These are phyloP conservation scores for Eucalyptus cladocalyx DNA, from an alignment of 345 rosid genomes.

Conservation along the genomic window DNA sequence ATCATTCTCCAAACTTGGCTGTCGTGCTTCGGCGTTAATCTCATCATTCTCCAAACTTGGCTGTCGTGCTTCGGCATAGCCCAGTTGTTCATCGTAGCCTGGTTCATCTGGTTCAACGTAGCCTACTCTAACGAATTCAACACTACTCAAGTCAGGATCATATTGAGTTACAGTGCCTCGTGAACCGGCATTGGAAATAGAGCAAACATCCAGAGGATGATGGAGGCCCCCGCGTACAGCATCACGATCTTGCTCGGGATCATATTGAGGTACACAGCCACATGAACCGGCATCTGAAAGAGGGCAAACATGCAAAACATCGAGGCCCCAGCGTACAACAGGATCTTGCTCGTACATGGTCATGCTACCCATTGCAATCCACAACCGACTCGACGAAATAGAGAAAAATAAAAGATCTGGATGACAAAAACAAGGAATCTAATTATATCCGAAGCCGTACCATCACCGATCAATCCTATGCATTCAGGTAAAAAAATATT, in stretches of 20 bases:
- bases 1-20: conserved; percentile 50
- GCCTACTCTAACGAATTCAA: conserved; percentile 47
- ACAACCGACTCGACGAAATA: not conserved
- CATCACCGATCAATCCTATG: not conserved
- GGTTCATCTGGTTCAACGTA: conserved; percentile 13
- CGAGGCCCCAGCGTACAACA: conserved; percentile 73
- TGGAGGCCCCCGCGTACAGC: conserved; percentile 73
- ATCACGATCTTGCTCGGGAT: conserved; percentile 16
- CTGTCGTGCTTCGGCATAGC: conserved; percentile 16
- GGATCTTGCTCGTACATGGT: conserved; percentile 1
- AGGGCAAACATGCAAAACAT: conserved; percentile 45
- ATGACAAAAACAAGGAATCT: not conserved
- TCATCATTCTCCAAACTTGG: conserved; percentile 58
- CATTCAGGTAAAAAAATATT: not conserved
- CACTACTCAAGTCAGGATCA: conserved; percentile 25
- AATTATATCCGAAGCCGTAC: not conserved
- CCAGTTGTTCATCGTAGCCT: conserved; percentile 20
- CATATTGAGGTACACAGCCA: conserved; percentile 18
- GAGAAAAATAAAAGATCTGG: not conserved
- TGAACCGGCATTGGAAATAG: conserved; percentile 43
- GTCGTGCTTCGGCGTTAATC: conserved; percentile 11
- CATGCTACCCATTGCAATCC: conserved; percentile 8
- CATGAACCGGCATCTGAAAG: conserved; percentile 38
- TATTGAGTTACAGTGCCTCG: conserved; percentile 29
- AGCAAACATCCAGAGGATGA: conserved; percentile 45